Percentiles rank a stretch among this genome's conserved stretches.
phyloP scores from a whole-genome alignment of 2,329 filamentous ascomycete species.

The Phoma herbarum region DNA sequence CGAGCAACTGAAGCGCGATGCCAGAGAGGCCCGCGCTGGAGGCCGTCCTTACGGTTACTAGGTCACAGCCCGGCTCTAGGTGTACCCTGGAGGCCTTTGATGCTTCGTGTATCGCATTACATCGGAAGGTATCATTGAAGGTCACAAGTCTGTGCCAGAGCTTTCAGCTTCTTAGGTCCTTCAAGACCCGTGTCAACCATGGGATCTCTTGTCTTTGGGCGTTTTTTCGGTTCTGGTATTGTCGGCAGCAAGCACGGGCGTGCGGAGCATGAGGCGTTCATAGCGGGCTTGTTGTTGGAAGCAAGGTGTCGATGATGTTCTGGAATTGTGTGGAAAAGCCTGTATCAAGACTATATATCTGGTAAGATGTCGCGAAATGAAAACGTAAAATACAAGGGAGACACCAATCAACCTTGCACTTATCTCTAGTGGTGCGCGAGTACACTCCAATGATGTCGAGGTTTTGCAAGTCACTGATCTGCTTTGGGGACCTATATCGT shows the following conservation, averaged over 20 bases:
- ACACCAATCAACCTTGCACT: not conserved
- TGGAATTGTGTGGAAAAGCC: not conserved
- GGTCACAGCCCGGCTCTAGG: not conserved
- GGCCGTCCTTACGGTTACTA: slow-evolving; percentile 31
- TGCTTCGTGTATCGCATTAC: not conserved
- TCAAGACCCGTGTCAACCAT: not conserved
- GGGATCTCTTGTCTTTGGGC: not conserved
- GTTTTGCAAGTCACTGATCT: not conserved
- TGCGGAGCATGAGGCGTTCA: not conserved
- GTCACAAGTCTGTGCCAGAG: not conserved
- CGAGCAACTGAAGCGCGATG: slow-evolving; percentile 29
- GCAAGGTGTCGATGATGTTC: not conserved
- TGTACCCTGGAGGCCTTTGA: not conserved
- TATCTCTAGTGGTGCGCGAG: not conserved
- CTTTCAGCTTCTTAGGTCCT: too few relatives aligned
- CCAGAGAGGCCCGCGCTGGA: slow-evolving; percentile 30
- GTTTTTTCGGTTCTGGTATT: not conserved
- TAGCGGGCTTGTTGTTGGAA: not conserved
- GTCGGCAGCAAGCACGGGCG: slow-evolving; percentile 1
- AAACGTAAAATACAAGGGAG: not conserved
- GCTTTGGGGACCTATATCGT: not conserved
- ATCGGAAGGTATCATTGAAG: not conserved
- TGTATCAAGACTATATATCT: not conserved
- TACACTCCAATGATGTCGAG: not conserved
- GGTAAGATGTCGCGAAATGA: not conserved